Evolutionary conservation across 2,329 filamentous ascomycete genomes (phyloP), one percentile per base, ranked within the genome.

Genomic region (Bimuria novae-zelandiae): DNA sequence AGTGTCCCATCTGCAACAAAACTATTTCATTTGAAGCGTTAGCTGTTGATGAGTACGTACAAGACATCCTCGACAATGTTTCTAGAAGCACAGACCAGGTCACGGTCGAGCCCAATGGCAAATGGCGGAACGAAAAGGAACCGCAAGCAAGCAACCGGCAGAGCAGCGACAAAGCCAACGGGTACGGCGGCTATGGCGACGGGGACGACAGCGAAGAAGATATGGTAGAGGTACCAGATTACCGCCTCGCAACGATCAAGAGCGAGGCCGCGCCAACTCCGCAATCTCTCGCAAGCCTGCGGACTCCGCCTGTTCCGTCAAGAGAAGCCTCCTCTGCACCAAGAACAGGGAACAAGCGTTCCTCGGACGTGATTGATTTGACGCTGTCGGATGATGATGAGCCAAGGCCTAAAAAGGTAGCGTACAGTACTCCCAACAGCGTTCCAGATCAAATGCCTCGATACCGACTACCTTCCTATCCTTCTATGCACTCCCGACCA

Each of bases 1-100:
- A 86, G n/a, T 99, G 94, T 67, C 94, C 94, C 0, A 88, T 97
- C 19, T 99, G 94, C 78, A 93, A 88, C 74, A 95, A 92, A 67
- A 76, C 84, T 0, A 87, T 92, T 1, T 85, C 87, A 0, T 99
- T 90, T 72, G 89, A 93, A 45, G 86, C 84, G 42, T 77, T 99
- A 21, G 91, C 90, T 10, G 85, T 97, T 25, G 94, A 99, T 63
- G 89, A 94, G 84, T 96, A 96, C 70, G 92, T 96, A 14, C 86
- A 88, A 66, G 89, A 96, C 59, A 97, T 99, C 49, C 77, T 99
- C 22, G 80, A 84, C 51, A 86, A 83, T 29, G 96, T 93, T 0
- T 76, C 86, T 0, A 80, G 80, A 35, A 85, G 83, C 17, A 79
- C 88, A 0, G 92, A 97, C 51, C 89, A 96, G 62, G 92, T 97